Evolutionary conservation across 495 filamentous ascomycete species (phyloP), one percentile per base, ranked within the genome.

Genomic region (Lophiotrema nucula): DNA sequence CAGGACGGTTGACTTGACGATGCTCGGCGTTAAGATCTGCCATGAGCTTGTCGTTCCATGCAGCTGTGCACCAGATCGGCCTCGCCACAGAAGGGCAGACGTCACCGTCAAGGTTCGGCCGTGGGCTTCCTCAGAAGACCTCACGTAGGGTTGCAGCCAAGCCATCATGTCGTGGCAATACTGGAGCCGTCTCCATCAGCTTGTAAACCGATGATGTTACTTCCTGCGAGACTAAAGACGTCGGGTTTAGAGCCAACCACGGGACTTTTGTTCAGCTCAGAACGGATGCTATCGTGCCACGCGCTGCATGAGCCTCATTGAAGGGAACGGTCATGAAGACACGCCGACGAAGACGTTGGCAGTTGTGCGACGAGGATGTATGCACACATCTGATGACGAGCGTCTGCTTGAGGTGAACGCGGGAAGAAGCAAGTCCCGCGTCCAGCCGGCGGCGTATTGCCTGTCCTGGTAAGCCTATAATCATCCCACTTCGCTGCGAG

Each of bases 61-160:
- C 57, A 60, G 22, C 18, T 16, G 23, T 26, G 50, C 23, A 47
- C 18, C 16, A 13, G 25, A 44, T 45, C 50, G 11, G 26, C 25
- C 42, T 61, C 43, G 51, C 58, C 51, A 61, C 58, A 50, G 24
- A 44, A 24, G 2, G n/a, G 10, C 25, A 33, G 22, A 54, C 58
- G 57, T 60, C 58, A 56, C 23, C 52, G 22, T 45, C 26, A 15
- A 28, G 51, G 10, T 23, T 11, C 18, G 31, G 8, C 31, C n/a
- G n/a, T n/a, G n/a, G n/a, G n/a, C n/a, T n/a, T n/a, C n/a, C n/a
- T n/a, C n/a, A n/a, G n/a, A 8, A 35, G 31, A 8, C 31, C 31
- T 8, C 15, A 19, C 27, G 37, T 23, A 55, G 52, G 51, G 25
- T 55, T 53, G 31, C 37, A 18, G 8, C 39, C 39, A 42, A 42